Evolutionary conservation across 352 stramenopile genomes (phyloP).

Genomic region (Sclerospora graminicola): DNA sequence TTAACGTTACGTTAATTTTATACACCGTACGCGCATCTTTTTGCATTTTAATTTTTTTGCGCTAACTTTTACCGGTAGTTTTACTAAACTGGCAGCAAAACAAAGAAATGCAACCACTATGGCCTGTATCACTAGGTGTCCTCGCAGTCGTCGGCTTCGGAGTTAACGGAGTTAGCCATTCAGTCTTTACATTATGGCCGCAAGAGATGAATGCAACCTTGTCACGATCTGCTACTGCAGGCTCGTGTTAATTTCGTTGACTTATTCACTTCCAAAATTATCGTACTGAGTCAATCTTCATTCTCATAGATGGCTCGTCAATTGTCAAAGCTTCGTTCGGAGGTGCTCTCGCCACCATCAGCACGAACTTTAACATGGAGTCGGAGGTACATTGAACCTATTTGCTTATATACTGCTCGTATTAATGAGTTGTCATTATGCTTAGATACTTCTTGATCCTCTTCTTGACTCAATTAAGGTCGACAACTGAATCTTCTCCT

Average conservation of each 20-base stretch:
- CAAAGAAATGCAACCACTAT: too few relatives aligned
- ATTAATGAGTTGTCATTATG: neutral
- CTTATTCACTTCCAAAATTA: neutral
- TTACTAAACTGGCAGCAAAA: too few relatives aligned
- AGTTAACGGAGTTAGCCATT: constrained; percentile 3
- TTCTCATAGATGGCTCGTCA: constrained; percentile 13
- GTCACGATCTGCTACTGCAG: constrained; percentile 13
- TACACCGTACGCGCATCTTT: too few relatives aligned
- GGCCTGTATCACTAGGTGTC: constrained; percentile 1
- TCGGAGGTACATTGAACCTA: constrained; percentile 5
- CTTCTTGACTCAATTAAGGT: constrained; percentile 33
- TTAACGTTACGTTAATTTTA: too few relatives aligned
- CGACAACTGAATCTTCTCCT: neutral
- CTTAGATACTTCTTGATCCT: constrained; percentile 19
- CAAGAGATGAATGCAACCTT: constrained; percentile 15
- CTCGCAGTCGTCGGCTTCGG: neutral
- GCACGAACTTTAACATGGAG: constrained; percentile 4
- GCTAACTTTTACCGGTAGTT: too few relatives aligned
- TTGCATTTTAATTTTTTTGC: too few relatives aligned
- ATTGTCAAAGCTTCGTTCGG: constrained; percentile 12
- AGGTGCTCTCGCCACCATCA: constrained; percentile 22
- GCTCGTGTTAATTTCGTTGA: constrained; percentile 1
- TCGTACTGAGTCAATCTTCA: neutral
- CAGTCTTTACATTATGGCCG: constrained; percentile 22
- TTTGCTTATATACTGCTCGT: neutral